A percentile compares a stretch with the other conserved stretches of the same genome.
Conservation (phyloP, 164 flowering plant species). For the Berberis thunbergii region DNA sequence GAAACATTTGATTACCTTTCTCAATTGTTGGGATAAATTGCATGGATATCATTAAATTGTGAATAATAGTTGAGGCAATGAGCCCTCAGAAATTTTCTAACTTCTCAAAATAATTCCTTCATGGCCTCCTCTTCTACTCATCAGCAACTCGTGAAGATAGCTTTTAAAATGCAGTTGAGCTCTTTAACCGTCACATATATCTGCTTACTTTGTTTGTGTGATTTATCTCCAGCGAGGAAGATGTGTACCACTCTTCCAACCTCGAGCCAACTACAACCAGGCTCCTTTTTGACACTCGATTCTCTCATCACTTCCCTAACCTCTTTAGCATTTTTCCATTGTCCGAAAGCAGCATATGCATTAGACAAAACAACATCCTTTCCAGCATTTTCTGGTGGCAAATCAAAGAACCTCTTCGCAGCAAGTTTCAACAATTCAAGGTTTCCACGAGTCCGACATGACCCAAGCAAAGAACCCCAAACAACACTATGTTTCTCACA, state of each 20-base stretch:
- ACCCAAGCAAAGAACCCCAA: conserved; percentile 77
- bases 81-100: background rate
- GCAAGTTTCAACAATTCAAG: conserved; percentile 45
- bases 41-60: no score
- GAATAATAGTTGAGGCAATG: background rate
- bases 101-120: background rate
- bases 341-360: conserved; percentile 58
- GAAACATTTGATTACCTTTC: no score
- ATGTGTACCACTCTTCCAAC: conserved; percentile 39
- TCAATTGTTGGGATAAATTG: no score
- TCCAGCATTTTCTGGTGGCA: conserved; percentile 63
- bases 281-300: conserved; percentile 56
- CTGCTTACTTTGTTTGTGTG: conserved; percentile 32
- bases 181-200: conserved; percentile 30
- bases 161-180: conserved; percentile 29
- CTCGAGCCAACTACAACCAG: conserved; percentile 76
- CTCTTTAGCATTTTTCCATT: conserved; percentile 56
- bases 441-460: conserved; percentile 58
- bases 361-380: conserved; percentile 61
- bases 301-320: conserved; percentile 54
- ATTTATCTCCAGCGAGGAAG: conserved; percentile 49
- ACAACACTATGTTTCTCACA: conserved; percentile 49
- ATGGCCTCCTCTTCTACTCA: conserved; percentile 1
- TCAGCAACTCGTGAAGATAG: conserved; percentile 31
- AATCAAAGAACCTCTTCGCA: conserved; percentile 48